phyloP scores from a whole-genome alignment of 768 basidiomycete genomes.

The Mycena vulgaris region DNA sequence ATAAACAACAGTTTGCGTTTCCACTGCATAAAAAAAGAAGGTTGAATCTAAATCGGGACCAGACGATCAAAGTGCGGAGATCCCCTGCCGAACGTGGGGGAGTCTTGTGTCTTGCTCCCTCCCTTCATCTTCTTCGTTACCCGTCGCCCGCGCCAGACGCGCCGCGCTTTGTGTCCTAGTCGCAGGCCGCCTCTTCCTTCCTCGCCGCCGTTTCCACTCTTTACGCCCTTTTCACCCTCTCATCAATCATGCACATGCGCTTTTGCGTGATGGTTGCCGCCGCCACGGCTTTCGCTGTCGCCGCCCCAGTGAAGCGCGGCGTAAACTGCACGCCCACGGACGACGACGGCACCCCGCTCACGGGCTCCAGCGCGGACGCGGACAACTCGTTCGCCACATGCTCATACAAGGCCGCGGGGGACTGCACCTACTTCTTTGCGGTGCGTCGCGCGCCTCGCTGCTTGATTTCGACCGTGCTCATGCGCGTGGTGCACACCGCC shows the following conservation, averaged over 20 bases:
- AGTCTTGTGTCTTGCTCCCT: background rate
- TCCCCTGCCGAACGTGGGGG: background rate
- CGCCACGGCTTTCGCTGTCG: background rate
- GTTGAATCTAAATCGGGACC: too few species aligned
- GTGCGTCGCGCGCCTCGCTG: constrained; percentile 5
- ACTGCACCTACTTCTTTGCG: constrained; percentile 27
- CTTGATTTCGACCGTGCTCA: background rate
- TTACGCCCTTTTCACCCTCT: background rate
- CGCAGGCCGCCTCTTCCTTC: constrained; percentile 10
- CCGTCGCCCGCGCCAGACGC: constrained; percentile 23
- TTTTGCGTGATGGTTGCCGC: constrained; percentile 15
- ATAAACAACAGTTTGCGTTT: too few species aligned
- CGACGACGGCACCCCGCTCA: constrained; percentile 7
- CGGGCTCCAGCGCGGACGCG: constrained; percentile 4
- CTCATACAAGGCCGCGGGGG: constrained; percentile 18
- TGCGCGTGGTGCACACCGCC: background rate
- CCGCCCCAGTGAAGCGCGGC: constrained; percentile 4
- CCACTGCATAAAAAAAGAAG: too few species aligned
- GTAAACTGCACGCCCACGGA: constrained; percentile 5
- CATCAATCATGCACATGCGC: background rate
- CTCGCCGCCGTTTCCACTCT: background rate
- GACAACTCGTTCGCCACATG: constrained; percentile 14
- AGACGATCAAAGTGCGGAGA: background rate
- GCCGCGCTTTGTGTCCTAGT: constrained; percentile 6
- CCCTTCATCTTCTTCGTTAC: constrained; percentile 9